A percentile compares a stretch with the other conserved stretches of the same genome.
Conservation (phyloP, 768 basidiomycete genomes). For the Boletus rubroflammeus region DNA sequence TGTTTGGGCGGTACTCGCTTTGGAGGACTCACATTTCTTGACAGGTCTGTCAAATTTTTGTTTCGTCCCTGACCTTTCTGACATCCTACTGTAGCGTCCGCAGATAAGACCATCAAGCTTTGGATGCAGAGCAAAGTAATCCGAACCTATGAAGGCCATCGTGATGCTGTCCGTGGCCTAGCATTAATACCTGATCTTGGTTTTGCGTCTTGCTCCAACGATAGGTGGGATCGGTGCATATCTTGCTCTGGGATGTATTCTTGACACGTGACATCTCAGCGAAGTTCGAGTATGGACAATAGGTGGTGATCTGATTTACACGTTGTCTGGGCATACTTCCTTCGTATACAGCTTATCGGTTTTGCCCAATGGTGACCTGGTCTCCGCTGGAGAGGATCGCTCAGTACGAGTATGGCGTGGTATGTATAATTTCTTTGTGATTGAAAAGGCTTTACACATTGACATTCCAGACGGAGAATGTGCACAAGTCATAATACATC, state of each 20-base stretch:
- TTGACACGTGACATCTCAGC: conserved; percentile 39
- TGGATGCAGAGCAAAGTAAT: conserved; percentile 77
- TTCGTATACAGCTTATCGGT: conserved; percentile 91
- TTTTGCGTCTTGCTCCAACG: conserved; percentile 95
- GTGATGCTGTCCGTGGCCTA: conserved; percentile 86
- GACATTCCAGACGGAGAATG: conserved; percentile 72
- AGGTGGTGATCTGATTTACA: conserved; percentile 70
- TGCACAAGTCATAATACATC: conserved; percentile 84
- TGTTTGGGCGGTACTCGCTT: conserved; percentile 87
- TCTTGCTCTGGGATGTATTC: not conserved
- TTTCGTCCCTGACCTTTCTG: conserved; percentile 1
- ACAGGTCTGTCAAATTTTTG: conserved; percentile 56
- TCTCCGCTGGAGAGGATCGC: conserved; percentile 94
- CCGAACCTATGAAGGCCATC: conserved; percentile 80
- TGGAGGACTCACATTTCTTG: conserved; percentile 72
- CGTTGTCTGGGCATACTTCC: conserved; percentile 91
- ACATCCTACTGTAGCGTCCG: conserved; percentile 60
- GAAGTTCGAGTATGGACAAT: conserved; percentile 92
- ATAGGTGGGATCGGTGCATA: conserved; percentile 52
- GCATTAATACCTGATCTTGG: conserved; percentile 79
- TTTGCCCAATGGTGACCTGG: conserved; percentile 75
- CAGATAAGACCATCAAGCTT: conserved; percentile 90
- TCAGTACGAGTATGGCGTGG: conserved; percentile 90
- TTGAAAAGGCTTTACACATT: not conserved
- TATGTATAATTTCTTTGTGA: conserved; percentile 31